Evolutionary conservation across 225 moss, liverwort and hornwort species (phyloP), one percentile per base, ranked within the genome.

Genomic region (Rhytidiadelphus loreus): DNA sequence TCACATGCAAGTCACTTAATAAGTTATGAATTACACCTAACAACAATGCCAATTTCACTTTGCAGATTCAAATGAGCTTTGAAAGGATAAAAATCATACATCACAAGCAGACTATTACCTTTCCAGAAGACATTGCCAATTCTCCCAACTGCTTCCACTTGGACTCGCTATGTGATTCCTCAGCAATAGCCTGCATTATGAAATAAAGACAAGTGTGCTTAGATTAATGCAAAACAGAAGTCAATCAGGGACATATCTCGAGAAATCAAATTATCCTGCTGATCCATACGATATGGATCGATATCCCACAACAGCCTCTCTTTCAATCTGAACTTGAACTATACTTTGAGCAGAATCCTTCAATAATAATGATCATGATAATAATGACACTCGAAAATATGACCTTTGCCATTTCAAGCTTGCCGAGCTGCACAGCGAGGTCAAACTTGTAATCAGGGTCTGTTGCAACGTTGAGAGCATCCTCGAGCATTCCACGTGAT

Each of bases 121-220:
- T 94, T 87, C 96, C 97, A 71, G 97, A 89, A 59, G 96, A 96
- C 97, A 97, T 97, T 43, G 97, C 96, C 88, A 97, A 73, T 75
- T 97, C 97, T 88, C 97, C 97, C 81, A 97, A 87, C 53, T 97
- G 96, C 93, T 96, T 96, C 97, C 97, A 97, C 87, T 97, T 97
- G 19, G 96, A 94, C 86, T 97, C 96, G 65, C 95, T 96, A 50
- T 97, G 94, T 44, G 96, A 96, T 82, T 96, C 94, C 90, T 93
- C 95, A 50, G 97, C 97, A 85, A 97, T 96, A 69, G 93, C 94
- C 97, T 97, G 82, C 86, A 76, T n/a, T 32, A 87, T 44, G 64
- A 66, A 87, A 80, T 18, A 71, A 78, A 50, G 11, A 84, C 21
- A 60, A 46, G 64, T 64, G 66, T 35, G 20, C 77, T 84, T 68